A percentile compares a stretch with the other conserved stretches of the same genome.
Conservation (phyloP, 371 early-diverging fungal genomes). For the Mucor irregularis region DNA sequence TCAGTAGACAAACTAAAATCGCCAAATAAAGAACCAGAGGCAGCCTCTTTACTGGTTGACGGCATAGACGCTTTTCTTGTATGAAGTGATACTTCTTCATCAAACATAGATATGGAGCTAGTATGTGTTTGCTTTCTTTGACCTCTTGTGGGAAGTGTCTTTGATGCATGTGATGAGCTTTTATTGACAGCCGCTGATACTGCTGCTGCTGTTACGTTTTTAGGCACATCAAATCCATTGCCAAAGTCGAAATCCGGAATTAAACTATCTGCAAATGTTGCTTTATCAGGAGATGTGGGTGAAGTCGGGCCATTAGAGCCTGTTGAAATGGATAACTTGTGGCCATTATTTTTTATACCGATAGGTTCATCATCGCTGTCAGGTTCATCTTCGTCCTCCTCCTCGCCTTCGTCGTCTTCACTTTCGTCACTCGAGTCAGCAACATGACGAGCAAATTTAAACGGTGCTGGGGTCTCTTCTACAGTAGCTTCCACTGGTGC, state of each 20-base stretch:
- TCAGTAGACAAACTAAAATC: slow-evolving; percentile 43
- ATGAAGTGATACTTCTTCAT: slow-evolving; percentile 12
- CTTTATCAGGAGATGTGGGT: slow-evolving; percentile 1
- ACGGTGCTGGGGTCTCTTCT: slow-evolving; percentile 11
- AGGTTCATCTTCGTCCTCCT: slow-evolving; percentile 33
- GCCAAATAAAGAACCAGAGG: slow-evolving; percentile 37
- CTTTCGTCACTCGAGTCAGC: slow-evolving; percentile 54
- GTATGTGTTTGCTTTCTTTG: slow-evolving; percentile 3
- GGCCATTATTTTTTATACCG: slow-evolving; percentile 20
- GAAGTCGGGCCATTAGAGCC: neutral
- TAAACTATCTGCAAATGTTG: slow-evolving; percentile 24
- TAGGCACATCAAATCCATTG: slow-evolving; percentile 47
- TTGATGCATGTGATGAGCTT: slow-evolving; percentile 4
- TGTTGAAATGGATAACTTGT: neutral
- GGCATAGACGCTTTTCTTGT: slow-evolving; percentile 24
- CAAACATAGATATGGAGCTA: slow-evolving; percentile 15
- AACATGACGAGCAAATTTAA: slow-evolving; percentile 36
- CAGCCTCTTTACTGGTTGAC: neutral
- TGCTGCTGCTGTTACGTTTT: slow-evolving; percentile 19
- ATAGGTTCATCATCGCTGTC: slow-evolving; percentile 50
- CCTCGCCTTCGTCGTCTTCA: slow-evolving; percentile 32
- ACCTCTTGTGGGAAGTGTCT: slow-evolving; percentile 9
- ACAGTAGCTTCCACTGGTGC: neutral
- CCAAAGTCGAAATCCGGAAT: slow-evolving; percentile 54
- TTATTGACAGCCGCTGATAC: slow-evolving; percentile 18